A percentile compares a stretch with the other conserved stretches of the same genome.
phyloP scores from a whole-genome alignment of 352 stramenopile species.

The Globisporangium lucens region DNA sequence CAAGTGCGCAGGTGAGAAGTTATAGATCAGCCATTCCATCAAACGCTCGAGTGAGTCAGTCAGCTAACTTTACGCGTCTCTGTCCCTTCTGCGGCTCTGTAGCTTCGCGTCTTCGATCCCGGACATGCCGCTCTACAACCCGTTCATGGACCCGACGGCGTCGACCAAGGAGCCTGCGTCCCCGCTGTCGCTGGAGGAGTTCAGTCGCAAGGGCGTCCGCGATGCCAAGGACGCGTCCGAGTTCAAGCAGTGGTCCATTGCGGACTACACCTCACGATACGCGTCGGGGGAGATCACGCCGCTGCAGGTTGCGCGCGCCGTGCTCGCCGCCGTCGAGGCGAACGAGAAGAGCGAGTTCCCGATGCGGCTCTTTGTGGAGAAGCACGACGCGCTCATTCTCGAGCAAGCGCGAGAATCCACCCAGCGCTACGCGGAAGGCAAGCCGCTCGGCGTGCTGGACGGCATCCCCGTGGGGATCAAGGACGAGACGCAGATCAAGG shows the following conservation, averaged over 20 bases:
- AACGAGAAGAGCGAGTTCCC: constrained; percentile 49
- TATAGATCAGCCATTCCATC: neutral
- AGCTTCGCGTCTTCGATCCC: constrained; percentile 58
- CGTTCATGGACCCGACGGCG: constrained; percentile 48
- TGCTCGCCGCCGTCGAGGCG: constrained; percentile 50
- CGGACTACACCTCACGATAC: constrained; percentile 66
- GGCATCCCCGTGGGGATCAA: constrained; percentile 89
- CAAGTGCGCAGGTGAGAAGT: constrained; percentile 40
- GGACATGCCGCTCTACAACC: constrained; percentile 82
- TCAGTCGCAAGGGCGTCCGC: constrained; percentile 24
- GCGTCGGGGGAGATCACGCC: constrained; percentile 38
- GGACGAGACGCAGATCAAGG: constrained; percentile 78
- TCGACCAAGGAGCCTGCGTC: constrained; percentile 15
- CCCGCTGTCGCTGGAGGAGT: constrained; percentile 27
- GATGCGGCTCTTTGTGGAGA: constrained; percentile 73
- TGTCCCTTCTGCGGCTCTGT: neutral
- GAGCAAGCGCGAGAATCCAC: constrained; percentile 60
- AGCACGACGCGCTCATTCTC: constrained; percentile 69
- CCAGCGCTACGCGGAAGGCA: constrained; percentile 62
- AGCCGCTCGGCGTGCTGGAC: constrained; percentile 76
- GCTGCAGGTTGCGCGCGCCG: constrained; percentile 64
- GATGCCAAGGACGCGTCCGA: constrained; percentile 7
- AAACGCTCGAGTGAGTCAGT: neutral
- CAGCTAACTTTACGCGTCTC: neutral
- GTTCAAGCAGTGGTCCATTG: constrained; percentile 72